Percentiles rank a stretch among this genome's conserved stretches.
Evolutionary conservation across 306 rosid genomes (phyloP).

Genomic region (Ormosia semicastrata): DNA sequence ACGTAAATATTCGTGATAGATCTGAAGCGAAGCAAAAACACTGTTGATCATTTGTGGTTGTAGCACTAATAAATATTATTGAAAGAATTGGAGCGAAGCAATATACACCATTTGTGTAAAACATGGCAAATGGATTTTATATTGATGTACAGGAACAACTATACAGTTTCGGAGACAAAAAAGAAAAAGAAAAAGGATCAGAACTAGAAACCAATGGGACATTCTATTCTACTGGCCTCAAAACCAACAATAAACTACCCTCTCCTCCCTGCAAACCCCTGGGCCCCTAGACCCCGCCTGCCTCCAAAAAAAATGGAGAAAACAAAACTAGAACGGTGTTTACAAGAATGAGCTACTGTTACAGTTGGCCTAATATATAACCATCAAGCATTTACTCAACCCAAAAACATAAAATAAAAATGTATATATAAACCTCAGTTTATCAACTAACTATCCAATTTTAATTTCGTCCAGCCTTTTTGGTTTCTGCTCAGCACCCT

Average conservation of each 20-base stretch:
- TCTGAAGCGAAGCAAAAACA: not conserved
- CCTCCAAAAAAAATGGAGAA: constrained; percentile 22
- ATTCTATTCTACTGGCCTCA: constrained; percentile 40
- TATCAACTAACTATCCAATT: constrained; percentile 22
- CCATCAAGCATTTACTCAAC: constrained; percentile 22
- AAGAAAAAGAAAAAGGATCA: not conserved
- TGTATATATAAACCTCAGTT: not conserved
- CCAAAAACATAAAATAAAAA: not conserved
- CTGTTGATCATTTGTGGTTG: not conserved
- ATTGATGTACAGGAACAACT: constrained; percentile 41
- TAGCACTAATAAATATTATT: not conserved
- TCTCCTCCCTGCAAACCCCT: constrained; percentile 26
- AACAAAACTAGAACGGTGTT: constrained; percentile 38
- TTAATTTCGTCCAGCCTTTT: constrained; percentile 12
- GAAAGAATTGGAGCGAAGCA: not conserved
- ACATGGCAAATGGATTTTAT: constrained; percentile 23
- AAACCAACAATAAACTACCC: constrained; percentile 26
- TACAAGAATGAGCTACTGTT: constrained; percentile 37
- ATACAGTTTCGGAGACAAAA: constrained; percentile 25
- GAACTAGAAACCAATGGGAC: constrained; percentile 14
- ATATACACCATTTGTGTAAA: not conserved
- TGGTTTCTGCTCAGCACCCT: constrained; percentile 5
- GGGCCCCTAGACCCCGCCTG: not conserved
- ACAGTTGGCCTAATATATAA: constrained; percentile 38
- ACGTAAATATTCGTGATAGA: not conserved